Conservation (phyloP, 176 grass and related monocot genomes). For the Musa acuminata region DNA sequence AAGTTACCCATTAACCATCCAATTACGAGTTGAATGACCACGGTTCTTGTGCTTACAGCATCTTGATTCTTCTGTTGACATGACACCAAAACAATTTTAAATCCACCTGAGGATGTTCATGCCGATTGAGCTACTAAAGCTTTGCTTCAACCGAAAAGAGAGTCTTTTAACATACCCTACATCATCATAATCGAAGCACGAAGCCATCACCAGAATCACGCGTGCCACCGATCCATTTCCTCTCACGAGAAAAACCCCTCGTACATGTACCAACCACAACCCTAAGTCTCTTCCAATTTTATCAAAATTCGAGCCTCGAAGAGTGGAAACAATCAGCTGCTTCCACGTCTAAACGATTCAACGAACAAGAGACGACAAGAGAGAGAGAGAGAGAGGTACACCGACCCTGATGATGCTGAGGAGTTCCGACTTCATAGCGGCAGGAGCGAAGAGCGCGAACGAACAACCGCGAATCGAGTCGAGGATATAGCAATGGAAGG, state of each 20-base stretch:
- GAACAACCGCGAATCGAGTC: background rate
- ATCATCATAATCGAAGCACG: background rate
- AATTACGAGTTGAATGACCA: background rate
- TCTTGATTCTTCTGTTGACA: background rate
- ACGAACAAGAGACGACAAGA: background rate
- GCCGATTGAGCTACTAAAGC: background rate
- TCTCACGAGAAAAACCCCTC: background rate
- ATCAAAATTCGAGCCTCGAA: background rate
- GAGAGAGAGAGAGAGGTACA: background rate
- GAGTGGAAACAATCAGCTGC: background rate
- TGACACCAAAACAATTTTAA: background rate
- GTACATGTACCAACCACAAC: background rate
- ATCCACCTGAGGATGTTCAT: background rate
- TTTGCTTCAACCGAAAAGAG: background rate
- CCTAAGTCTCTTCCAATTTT: background rate
- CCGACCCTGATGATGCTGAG: constrained; percentile 35
- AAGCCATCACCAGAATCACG: background rate
- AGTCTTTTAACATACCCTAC: background rate
- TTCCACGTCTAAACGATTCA: background rate
- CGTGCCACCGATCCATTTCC: background rate
- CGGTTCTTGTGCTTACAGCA: background rate
- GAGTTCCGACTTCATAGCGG: constrained; percentile 17
- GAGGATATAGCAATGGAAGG: background rate
- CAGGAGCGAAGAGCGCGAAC: background rate
- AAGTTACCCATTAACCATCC: background rate